These are phyloP conservation scores for Gentiana straminea DNA, from an alignment of 257 asterid genomes.

Conservation along the genomic window DNA sequence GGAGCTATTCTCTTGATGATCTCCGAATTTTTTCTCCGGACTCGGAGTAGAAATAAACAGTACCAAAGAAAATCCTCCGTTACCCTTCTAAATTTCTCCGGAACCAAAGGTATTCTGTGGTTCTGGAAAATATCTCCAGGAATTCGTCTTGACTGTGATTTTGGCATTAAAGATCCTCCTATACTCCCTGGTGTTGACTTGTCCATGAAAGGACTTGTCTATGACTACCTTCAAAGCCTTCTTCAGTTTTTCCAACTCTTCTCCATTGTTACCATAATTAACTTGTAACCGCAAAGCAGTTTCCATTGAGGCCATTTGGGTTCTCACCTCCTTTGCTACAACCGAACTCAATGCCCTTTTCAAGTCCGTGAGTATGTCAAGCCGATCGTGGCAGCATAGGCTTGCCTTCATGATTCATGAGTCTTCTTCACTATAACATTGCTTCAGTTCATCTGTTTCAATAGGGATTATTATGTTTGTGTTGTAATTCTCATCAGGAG, in stretches of 20 bases:
- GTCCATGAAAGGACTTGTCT: slow-evolving; percentile 35
- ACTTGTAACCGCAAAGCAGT: slow-evolving; percentile 41
- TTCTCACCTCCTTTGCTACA: slow-evolving; percentile 48
- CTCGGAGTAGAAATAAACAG: too few species aligned
- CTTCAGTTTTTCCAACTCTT: slow-evolving; percentile 34
- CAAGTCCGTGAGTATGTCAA: slow-evolving; percentile 48
- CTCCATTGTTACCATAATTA: slow-evolving; percentile 22
- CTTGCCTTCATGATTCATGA: slow-evolving; percentile 43
- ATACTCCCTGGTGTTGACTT: too few species aligned
- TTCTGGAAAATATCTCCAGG: too few species aligned
- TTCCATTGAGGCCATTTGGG: slow-evolving; percentile 81
- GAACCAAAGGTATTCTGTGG: too few species aligned
- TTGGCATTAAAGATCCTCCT: too few species aligned
- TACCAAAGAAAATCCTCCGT: too few species aligned
- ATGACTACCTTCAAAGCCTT: slow-evolving; percentile 55
- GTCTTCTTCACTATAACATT: slow-evolving; percentile 21
- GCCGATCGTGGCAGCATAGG: slow-evolving; percentile 76
- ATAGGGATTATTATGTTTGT: slow-evolving; percentile 28
- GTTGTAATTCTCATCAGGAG: slow-evolving; percentile 1
- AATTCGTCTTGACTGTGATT: too few species aligned
- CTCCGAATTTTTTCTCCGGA: too few species aligned
- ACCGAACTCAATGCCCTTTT: slow-evolving; percentile 50
- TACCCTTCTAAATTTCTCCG: too few species aligned
- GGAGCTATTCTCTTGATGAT: too few species aligned
- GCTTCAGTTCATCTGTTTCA: slow-evolving; percentile 59